Evolutionary conservation across 352 stramenopile species (phyloP).

Genomic region (Pythium vanterpoolii): DNA sequence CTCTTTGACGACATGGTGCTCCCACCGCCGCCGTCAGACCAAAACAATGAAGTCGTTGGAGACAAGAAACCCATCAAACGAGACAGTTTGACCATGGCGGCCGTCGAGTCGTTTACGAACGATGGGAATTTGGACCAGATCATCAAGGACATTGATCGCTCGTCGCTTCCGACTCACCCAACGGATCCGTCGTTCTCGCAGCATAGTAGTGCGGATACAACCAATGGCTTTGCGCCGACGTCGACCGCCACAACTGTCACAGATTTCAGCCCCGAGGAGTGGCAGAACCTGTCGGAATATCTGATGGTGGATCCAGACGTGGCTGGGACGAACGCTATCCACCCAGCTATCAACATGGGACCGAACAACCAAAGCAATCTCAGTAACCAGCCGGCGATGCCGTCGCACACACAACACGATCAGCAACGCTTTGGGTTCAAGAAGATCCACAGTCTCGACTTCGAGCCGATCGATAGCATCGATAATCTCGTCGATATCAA

Average conservation of each 20-base stretch:
- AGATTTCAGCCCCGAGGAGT: conserved; percentile 68
- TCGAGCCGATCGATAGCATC: conserved; percentile 43
- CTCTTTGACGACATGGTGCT: conserved; percentile 65
- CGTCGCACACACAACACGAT: conserved; percentile 3
- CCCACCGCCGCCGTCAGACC: conserved; percentile 15
- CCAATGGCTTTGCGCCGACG: conserved; percentile 28
- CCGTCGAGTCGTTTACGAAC: conserved; percentile 71
- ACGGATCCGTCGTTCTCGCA: conserved; percentile 29
- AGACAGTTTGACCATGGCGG: conserved; percentile 67
- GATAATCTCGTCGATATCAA: conserved; percentile 33
- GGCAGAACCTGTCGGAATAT: conserved; percentile 73
- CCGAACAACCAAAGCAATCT: too few relatives aligned
- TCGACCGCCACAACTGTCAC: conserved; percentile 39
- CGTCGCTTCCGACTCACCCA: conserved; percentile 52
- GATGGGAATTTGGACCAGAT: conserved; percentile 75
- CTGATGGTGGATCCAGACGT: conserved; percentile 58
- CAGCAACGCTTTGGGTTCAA: conserved; percentile 37
- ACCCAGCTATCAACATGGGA: conserved; percentile 6
- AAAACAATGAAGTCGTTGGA: neutral
- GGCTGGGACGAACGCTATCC: neutral
- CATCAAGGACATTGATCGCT: conserved; percentile 71
- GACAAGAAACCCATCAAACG: conserved; percentile 34
- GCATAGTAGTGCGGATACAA: conserved; percentile 31
- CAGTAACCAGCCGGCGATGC: conserved; percentile 9
- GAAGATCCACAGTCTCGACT: conserved; percentile 80